Percentiles rank a stretch among this genome's conserved stretches.
Conservation (phyloP, 2,329 filamentous ascomycete species). For the Chrysoporthe cubensis region DNA sequence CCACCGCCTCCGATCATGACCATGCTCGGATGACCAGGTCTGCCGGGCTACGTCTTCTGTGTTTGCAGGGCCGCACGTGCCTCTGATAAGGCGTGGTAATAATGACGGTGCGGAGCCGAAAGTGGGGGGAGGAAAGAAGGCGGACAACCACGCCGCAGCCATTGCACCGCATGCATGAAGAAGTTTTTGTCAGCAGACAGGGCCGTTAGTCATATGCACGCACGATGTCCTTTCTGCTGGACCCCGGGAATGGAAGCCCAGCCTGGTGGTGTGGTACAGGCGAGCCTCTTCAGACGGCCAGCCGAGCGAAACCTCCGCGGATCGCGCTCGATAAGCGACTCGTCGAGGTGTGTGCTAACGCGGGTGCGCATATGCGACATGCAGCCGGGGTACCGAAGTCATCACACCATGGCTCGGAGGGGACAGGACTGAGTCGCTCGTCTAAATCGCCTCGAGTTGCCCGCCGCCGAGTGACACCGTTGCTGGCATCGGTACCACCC, state of each 20-base stretch:
- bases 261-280: constrained; percentile 4
- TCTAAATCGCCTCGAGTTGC: constrained; percentile 19
- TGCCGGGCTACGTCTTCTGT: neutral
- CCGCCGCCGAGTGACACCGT: constrained; percentile 16
- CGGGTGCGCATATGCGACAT: constrained; percentile 25
- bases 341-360: constrained; percentile 23
- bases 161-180: neutral
- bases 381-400: constrained; percentile 24
- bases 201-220: constrained; percentile 14
- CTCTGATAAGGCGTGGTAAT: neutral
- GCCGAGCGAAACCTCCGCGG: constrained; percentile 20
- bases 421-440: neutral
- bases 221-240: constrained; percentile 1
- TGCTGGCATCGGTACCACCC: constrained; percentile 17
- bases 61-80: neutral
- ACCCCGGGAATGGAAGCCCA: neutral
- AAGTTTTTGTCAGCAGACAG: constrained; percentile 18
- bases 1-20: neutral
- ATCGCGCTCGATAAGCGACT: constrained; percentile 29
- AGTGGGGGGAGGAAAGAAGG: neutral
- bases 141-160: neutral
- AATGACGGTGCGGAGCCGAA: neutral
- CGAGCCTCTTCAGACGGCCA: neutral
- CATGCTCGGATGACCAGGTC: neutral
- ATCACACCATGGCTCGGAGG: constrained; percentile 19